Conservation (phyloP, 139 green algal genomes). For the Tetraselmis chui region DNA sequence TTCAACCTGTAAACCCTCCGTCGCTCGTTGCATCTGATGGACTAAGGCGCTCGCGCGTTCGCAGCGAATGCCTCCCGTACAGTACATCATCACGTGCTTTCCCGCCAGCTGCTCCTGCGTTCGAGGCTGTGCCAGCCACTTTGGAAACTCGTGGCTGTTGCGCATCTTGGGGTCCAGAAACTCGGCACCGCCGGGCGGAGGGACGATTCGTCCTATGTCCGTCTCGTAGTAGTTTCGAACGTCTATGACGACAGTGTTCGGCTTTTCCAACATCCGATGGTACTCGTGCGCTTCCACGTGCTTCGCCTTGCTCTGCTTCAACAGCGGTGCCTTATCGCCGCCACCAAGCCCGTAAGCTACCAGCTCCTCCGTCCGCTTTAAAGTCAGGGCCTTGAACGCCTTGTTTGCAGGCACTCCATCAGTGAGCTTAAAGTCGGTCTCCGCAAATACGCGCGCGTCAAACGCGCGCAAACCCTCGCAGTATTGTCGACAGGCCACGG, state of each 20-base stretch:
- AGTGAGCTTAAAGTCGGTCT: conserved; percentile 19
- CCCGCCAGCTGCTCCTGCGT: conserved; percentile 14
- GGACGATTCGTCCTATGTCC: conserved; percentile 4
- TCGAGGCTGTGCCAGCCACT: too few relatives aligned
- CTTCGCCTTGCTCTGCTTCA: neutral
- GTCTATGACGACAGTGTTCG: conserved; percentile 18
- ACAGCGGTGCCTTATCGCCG: conserved; percentile 5
- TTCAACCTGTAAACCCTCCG: neutral
- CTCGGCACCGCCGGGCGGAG: conserved; percentile 7
- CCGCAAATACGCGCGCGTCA: conserved; percentile 4
- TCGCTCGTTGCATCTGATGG: neutral
- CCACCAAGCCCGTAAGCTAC: conserved; percentile 8
- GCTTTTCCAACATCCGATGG: conserved; percentile 11
- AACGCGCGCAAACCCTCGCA: conserved; percentile 1
- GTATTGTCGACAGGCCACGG: neutral
- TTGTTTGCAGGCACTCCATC: neutral
- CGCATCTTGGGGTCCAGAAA: conserved; percentile 16
- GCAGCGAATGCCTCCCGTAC: conserved; percentile 23
- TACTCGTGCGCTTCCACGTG: conserved; percentile 17
- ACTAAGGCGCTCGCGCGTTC: conserved; percentile 10
- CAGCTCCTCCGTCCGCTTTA: conserved; percentile 6
- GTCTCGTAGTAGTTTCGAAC: conserved; percentile 18
- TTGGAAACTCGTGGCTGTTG: conserved; percentile 13
- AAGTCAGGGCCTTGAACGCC: conserved; percentile 11
- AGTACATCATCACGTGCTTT: conserved; percentile 19